Evolutionary conservation across 2,329 filamentous ascomycete genomes (phyloP), one percentile per base, ranked within the genome.

Genomic region (Pseudophaeomoniella oleicola): DNA sequence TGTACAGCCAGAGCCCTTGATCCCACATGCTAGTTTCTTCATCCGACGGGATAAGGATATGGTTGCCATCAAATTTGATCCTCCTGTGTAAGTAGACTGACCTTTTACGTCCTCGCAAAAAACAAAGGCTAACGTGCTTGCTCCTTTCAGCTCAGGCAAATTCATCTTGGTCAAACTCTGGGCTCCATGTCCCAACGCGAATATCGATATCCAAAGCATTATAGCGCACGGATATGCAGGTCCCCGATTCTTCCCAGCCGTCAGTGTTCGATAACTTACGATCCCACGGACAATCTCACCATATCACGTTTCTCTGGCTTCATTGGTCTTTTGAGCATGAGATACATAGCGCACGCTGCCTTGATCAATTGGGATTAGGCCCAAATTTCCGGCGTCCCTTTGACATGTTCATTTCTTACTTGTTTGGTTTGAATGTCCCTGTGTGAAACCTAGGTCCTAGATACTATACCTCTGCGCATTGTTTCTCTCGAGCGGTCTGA

Each of bases 101-200:
- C 29, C 6, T 19, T 19, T 35, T 13, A 5, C 4, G 19, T 16
- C 15, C 27, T 5, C 35, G 27, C 30, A 34, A 19, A 32, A 18
- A 36, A 9, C 4, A 16, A 33, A 30, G 32, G 15, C 13, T 36
- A 14, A 34, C 31, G 30, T 9, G 38, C 43, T 35, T 32, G 30
- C 40, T 5, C 5, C 22, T 19, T 37, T 18, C 34, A 50, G 42
- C 10, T 39, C 82, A 9, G 83, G 82, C 4, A 73, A 83, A 39
- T 92, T 81, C 54, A 80, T 96, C 36, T 59, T 94, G 30, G 65
- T 96, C 44, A 94, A 94, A 64, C 74, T 94, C 55, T 94, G 85
- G 82, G 86, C 78, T 48, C 81, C 81, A 2, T 72, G 74, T 40
- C 71, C 75, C 16, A 74, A 78, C 34, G 67, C 72, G 3, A 93